Base-by-base conservation (phyloP, 371 early-diverging fungal species). In the Haplosporangium sp. region DNA sequence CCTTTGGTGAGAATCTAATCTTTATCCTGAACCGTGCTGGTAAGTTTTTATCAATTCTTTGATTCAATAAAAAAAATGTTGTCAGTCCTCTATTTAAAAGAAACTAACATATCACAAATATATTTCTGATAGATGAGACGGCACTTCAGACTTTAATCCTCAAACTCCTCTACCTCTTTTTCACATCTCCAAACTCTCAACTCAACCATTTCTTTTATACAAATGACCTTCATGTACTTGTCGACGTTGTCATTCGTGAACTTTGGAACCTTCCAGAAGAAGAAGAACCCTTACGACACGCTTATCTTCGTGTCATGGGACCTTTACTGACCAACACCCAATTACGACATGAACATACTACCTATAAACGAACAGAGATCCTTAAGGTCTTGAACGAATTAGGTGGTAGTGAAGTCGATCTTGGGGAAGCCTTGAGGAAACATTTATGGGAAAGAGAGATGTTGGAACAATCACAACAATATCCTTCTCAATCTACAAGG, bases 11-110 rank as follows among this genome's bases (percentile, higher is more conserved):
- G 42, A 96, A 94, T 75, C 76, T 96, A 44, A 91, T 96, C 59
- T 94, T 95, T 70, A 91, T 96, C 88, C 84, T 96, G 67, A 96
- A 96, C 79, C 92, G 96, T 37, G 92, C 93, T 50, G 91, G 94
- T 93, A 88, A 74, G 27, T 58, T 13, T 40, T 44, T 58, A 8
- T 8, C 20, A 17, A 62, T 7, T 13, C 0, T 34, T 13, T n/a
- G 15, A 15, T 10, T 45, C 15, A 10, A 15, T 20, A 3, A 38
- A 57, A 57, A 19, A 58, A 19, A 1, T n/a, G 2, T n/a, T 20
- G 37, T 58, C 1, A 34, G 3, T 7, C 11, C 44, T 55, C 10
- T 34, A 20, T 66, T 3, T 11, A 4, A 48, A 35, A 48, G 34
- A 60, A 13, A 19, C 5, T 13, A 38, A 63, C 19, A 27, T 27